Percentiles rank a stretch among this genome's conserved stretches.
These are phyloP conservation scores for Plasmopara halstedii DNA, from an alignment of 352 stramenopile genomes.

Conservation along the genomic window DNA sequence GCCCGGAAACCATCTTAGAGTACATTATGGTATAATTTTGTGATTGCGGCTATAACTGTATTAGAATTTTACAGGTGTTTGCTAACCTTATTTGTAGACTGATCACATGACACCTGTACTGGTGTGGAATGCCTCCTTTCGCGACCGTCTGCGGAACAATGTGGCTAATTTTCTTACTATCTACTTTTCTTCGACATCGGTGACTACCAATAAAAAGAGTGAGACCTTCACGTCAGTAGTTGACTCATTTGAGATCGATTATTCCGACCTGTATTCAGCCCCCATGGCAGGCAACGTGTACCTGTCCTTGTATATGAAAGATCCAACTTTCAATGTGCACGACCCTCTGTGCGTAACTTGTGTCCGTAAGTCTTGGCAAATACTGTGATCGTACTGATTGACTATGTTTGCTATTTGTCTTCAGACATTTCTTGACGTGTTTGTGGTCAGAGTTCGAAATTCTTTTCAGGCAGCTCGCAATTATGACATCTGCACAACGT, in stretches of 20 bases:
- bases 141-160: constrained; percentile 69
- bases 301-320: constrained; percentile 89
- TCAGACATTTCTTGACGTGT: constrained; percentile 69
- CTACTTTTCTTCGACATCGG: constrained; percentile 57
- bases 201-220: constrained; percentile 30
- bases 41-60: not conserved
- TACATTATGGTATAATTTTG: constrained; percentile 40
- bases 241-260: constrained; percentile 67
- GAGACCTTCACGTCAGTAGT: constrained; percentile 34
- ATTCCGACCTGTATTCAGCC: constrained; percentile 54
- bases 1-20: constrained; percentile 40
- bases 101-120: constrained; percentile 91
- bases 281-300: constrained; percentile 86
- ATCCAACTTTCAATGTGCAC: constrained; percentile 87
- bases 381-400: not conserved
- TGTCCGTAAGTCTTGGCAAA: not conserved
- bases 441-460: constrained; percentile 77
- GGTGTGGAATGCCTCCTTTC: constrained; percentile 89
- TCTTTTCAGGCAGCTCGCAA: constrained; percentile 55
- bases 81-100: constrained; percentile 37
- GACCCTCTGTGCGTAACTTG: constrained; percentile 76
- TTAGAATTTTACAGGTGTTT: constrained; percentile 1
- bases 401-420: not conserved
- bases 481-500: constrained; percentile 54
- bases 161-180: constrained; percentile 71